A percentile compares a stretch with the other conserved stretches of the same genome.
Evolutionary conservation across 2,329 filamentous ascomycete species (phyloP).

Genomic region (Aureobasidium namibiae): DNA sequence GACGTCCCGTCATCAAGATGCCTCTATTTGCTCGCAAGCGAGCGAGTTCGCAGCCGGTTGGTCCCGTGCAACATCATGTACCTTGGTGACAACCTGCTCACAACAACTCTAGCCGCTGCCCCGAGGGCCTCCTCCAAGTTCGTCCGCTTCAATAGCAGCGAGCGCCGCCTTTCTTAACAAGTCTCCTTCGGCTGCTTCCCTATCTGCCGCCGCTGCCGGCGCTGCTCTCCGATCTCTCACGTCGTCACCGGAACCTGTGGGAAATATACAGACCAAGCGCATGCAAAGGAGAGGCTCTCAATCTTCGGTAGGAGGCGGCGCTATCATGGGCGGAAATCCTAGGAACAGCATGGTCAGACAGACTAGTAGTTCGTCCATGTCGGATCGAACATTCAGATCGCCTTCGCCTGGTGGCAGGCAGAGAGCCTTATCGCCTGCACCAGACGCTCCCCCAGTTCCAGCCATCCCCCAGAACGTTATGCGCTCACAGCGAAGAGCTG

Average conservation of each 20-base stretch:
- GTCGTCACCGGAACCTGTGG: constrained; percentile 69
- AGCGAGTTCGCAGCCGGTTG: constrained; percentile 23
- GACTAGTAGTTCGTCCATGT: constrained; percentile 74
- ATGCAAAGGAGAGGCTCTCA: constrained; percentile 65
- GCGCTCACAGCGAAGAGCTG: constrained; percentile 32
- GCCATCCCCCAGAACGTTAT: constrained; percentile 43
- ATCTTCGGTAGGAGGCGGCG: constrained; percentile 55
- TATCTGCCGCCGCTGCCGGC: constrained; percentile 80
- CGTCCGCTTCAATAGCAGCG: constrained; percentile 64
- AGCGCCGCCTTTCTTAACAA: constrained; percentile 70
- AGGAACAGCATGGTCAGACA: constrained; percentile 48
- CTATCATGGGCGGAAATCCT: constrained; percentile 18
- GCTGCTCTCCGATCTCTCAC: constrained; percentile 73
- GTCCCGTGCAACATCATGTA: constrained; percentile 16
- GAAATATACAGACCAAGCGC: constrained; percentile 80
- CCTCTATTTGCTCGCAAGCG: constrained; percentile 23
- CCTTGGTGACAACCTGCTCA: not conserved
- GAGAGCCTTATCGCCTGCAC: constrained; percentile 19
- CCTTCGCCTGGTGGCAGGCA: constrained; percentile 50
- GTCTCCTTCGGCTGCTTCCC: constrained; percentile 53
- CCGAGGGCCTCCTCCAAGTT: constrained; percentile 49
- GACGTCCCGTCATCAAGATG: constrained; percentile 14
- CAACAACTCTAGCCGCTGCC: not conserved
- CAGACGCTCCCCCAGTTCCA: constrained; percentile 63
- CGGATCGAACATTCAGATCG: constrained; percentile 76